phyloP scores from a whole-genome alignment of 2,329 filamentous ascomycete genomes.

The Pyrenophora graminea region DNA sequence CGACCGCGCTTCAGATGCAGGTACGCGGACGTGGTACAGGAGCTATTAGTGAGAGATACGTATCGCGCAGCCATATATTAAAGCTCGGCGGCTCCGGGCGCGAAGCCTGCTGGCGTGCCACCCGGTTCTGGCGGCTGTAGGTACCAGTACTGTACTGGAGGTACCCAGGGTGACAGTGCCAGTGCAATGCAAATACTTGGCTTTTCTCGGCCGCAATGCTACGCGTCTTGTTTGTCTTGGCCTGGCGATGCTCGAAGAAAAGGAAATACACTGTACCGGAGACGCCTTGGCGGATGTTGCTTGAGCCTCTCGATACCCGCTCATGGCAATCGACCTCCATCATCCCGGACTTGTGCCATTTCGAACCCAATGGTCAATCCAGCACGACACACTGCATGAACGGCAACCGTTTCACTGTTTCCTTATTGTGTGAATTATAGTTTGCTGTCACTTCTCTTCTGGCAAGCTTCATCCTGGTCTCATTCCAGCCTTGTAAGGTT shows the following conservation, averaged over 20 bases:
- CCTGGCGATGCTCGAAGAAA: not conserved
- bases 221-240: not conserved
- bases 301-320: not conserved
- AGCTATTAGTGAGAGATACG: conserved; percentile 11
- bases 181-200: not conserved
- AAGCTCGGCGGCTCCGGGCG: conserved; percentile 13
- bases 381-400: conserved; percentile 6
- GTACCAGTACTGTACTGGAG: not conserved
- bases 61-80: conserved; percentile 13
- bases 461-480: not conserved
- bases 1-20: conserved; percentile 29
- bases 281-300: conserved; percentile 3
- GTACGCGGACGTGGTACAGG: conserved; percentile 18
- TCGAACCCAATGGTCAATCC: not conserved
- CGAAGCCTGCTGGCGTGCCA: not conserved
- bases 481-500: not conserved
- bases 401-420: conserved; percentile 15
- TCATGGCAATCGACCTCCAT: not conserved
- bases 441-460: not conserved
- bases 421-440: conserved; percentile 5
- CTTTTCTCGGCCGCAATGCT: not conserved
- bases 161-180: no score
- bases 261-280: conserved; percentile 2
- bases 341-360: conserved; percentile 1
- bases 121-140: conserved; percentile 1